These are phyloP conservation scores for Lachnum nothofagi DNA, from an alignment of 2,329 filamentous ascomycete species.

Conservation along the genomic window DNA sequence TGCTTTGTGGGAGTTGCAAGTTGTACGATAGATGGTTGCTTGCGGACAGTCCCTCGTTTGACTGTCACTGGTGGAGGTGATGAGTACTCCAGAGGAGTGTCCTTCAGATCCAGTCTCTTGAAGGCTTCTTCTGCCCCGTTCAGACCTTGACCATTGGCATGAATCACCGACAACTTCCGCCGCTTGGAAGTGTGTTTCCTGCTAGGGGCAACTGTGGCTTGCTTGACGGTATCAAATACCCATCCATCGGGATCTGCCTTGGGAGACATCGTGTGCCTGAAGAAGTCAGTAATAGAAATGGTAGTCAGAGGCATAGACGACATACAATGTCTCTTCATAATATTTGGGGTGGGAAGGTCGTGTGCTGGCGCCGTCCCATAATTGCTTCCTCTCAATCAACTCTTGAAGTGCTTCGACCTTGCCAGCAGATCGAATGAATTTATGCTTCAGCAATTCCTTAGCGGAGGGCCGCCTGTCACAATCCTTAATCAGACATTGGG, in stretches of 20 bases:
- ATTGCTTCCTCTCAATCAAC: conserved; percentile 74
- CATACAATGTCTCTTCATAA: conserved; percentile 84
- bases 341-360: conserved; percentile 70
- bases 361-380: conserved; percentile 71
- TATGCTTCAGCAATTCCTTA: conserved; percentile 80
- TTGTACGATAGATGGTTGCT: conserved; percentile 35
- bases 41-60: conserved; percentile 51
- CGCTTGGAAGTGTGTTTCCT: conserved; percentile 48
- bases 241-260: conserved; percentile 75
- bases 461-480: conserved; percentile 78
- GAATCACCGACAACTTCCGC: conserved; percentile 53
- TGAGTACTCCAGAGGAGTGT: conserved; percentile 52
- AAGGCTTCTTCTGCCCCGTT: conserved; percentile 51
- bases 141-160: conserved; percentile 37
- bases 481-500: conserved; percentile 87
- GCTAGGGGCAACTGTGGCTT: conserved; percentile 56
- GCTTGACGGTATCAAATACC: conserved; percentile 91
- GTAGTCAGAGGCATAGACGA: not conserved
- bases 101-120: conserved; percentile 56
- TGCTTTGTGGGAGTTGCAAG: conserved; percentile 29
- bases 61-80: conserved; percentile 53
- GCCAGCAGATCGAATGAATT: conserved; percentile 80
- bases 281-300: conserved; percentile 16
- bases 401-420: conserved; percentile 86
- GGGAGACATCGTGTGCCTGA: conserved; percentile 58